phyloP scores from a whole-genome alignment of 768 basidiomycete species.

The Amanita rubescens region DNA sequence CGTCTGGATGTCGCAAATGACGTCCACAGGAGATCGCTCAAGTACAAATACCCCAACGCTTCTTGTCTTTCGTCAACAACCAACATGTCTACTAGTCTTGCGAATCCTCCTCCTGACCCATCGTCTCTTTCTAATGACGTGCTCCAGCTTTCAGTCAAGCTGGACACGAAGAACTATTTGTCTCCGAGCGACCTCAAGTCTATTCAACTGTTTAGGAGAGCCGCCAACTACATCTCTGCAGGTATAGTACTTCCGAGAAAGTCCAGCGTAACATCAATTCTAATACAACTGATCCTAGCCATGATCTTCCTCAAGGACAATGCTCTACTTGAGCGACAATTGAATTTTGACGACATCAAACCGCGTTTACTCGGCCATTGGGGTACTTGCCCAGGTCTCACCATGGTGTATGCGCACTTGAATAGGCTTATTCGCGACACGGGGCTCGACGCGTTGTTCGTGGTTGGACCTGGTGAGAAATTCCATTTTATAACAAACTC shows the following conservation, averaged over 20 bases:
- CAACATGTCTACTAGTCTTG: slow-evolving; percentile 30
- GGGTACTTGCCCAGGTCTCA: slow-evolving; percentile 78
- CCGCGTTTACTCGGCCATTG: slow-evolving; percentile 75
- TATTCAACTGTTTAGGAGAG: slow-evolving; percentile 47
- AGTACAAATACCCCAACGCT: neutral
- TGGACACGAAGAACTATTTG: slow-evolving; percentile 41
- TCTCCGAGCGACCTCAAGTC: slow-evolving; percentile 42
- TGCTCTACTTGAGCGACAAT: slow-evolving; percentile 51
- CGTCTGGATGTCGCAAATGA: neutral
- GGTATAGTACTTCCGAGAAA: slow-evolving; percentile 26
- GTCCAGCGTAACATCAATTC: neutral
- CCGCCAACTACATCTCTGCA: slow-evolving; percentile 65
- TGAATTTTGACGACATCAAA: slow-evolving; percentile 70
- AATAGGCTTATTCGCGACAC: slow-evolving; percentile 57
- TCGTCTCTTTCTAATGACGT: slow-evolving; percentile 59
- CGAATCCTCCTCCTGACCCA: slow-evolving; percentile 64
- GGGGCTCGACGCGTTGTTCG: slow-evolving; percentile 58
- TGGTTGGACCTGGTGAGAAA: slow-evolving; percentile 53
- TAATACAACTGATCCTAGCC: slow-evolving; percentile 30
- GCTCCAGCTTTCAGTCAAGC: slow-evolving; percentile 39
- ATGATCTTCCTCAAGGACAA: slow-evolving; percentile 84
- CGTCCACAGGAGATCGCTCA: neutral
- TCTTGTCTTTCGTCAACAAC: neutral
- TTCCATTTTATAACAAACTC: no score
- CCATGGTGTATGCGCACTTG: slow-evolving; percentile 65